Percentiles rank a stretch among this genome's conserved stretches.
phyloP scores from a whole-genome alignment of 176 grass and related monocot genomes.

The Rhynchospora pubera region DNA sequence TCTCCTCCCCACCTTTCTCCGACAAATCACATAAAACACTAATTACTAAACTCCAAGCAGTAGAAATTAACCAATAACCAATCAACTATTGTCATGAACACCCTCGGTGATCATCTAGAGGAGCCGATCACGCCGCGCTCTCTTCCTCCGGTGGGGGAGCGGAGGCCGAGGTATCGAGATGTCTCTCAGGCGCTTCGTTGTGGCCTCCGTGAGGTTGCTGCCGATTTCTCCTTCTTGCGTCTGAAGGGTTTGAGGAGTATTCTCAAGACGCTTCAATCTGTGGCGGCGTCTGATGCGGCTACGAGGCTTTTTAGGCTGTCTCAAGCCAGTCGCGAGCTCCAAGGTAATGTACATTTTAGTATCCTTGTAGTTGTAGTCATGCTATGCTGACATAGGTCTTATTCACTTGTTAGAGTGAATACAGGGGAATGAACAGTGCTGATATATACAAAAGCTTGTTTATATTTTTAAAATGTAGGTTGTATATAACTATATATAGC shows the following conservation, averaged over 20 bases:
- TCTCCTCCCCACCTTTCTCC: not conserved
- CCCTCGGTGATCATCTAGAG: not conserved
- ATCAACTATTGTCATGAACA: not conserved
- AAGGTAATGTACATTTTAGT: constrained; percentile 11
- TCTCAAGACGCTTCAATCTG: constrained; percentile 36
- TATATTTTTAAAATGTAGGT: not conserved
- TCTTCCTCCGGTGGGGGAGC: not conserved
- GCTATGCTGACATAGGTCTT: not conserved
- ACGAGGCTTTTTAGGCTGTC: constrained; percentile 29
- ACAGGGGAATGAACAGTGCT: not conserved
- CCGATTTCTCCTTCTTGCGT: constrained; percentile 50
- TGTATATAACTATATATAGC: too few relatives aligned
- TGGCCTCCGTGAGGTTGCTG: constrained; percentile 42
- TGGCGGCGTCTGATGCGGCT: not conserved
- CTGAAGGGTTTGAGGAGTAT: constrained; percentile 41
- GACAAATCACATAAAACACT: not conserved
- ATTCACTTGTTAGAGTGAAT: not conserved
- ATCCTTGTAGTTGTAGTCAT: not conserved
- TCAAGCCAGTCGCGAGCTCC: constrained; percentile 46
- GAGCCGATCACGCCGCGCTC: constrained; percentile 14
- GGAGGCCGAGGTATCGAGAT: constrained; percentile 32
- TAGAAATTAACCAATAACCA: too few relatives aligned
- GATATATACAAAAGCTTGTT: not conserved
- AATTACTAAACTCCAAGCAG: not conserved
- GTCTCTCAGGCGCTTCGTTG: constrained; percentile 37